Evolutionary conservation across 2,329 filamentous ascomycete species (phyloP).

Genomic region (Bipolaris zeicola): DNA sequence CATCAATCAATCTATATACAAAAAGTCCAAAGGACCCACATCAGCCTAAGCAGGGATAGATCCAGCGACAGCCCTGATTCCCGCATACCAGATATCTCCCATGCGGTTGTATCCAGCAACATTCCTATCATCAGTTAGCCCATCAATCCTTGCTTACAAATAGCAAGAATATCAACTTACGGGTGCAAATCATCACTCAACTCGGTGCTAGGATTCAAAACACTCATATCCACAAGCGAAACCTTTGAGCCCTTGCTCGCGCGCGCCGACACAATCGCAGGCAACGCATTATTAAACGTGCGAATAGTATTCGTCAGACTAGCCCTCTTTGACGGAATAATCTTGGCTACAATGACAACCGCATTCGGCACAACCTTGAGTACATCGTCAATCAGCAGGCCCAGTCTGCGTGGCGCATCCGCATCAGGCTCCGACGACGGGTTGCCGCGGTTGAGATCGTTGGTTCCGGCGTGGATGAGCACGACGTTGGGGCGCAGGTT

Average conservation of each 20-base stretch:
- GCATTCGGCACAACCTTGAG: conserved; percentile 37
- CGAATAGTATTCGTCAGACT: conserved; percentile 22
- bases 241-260: conserved; percentile 31
- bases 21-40: no score
- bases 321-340: conserved; percentile 33
- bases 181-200: conserved; percentile 38
- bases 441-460: conserved; percentile 26
- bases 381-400: conserved; percentile 42
- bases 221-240: conserved; percentile 34
- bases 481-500: conserved; percentile 27
- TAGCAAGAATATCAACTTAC: conserved; percentile 13
- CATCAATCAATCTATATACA: no score
- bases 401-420: conserved; percentile 43
- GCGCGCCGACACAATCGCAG: conserved; percentile 28
- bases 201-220: conserved; percentile 12
- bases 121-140: conserved; percentile 18
- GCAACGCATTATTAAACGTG: conserved; percentile 34
- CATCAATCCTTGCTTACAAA: not conserved
- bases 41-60: not conserved
- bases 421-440: conserved; percentile 24
- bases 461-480: conserved; percentile 30
- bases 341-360: conserved; percentile 47
- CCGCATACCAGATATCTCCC: conserved; percentile 36
- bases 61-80: conserved; percentile 8
- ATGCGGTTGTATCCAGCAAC: conserved; percentile 38